These are phyloP conservation scores for Cladophialophora chaetospira DNA, from an alignment of 2,329 filamentous ascomycete genomes.

Conservation along the genomic window DNA sequence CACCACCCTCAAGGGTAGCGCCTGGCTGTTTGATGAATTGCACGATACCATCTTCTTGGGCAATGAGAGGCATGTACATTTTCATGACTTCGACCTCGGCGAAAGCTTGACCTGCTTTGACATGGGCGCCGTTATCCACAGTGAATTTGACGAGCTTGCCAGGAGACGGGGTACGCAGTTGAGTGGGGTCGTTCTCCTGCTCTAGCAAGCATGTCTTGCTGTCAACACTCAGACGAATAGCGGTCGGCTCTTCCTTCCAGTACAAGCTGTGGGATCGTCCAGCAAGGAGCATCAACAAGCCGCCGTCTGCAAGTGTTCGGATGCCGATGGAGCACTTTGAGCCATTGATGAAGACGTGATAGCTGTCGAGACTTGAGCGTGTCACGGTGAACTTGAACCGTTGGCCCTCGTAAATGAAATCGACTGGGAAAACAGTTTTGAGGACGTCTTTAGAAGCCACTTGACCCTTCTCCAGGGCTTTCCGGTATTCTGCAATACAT, in stretches of 20 bases:
- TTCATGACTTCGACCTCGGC: constrained; percentile 99
- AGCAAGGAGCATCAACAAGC: constrained; percentile 83
- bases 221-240: constrained; percentile 92
- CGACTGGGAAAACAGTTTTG: constrained; percentile 95
- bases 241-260: constrained; percentile 98
- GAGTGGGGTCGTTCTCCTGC: constrained; percentile 98
- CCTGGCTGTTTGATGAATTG: constrained; percentile 99
- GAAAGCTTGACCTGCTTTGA: constrained; percentile 88
- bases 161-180: constrained; percentile 89
- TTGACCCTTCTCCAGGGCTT: constrained; percentile 92
- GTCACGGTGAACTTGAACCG: constrained; percentile 99
- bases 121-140: constrained; percentile 91
- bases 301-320: constrained; percentile 88
- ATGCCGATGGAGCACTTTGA: constrained; percentile 95
- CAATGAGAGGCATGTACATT: constrained; percentile 99
- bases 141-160: constrained; percentile 98
- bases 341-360: constrained; percentile 98
- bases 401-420: constrained; percentile 97
- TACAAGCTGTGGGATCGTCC: constrained; percentile 97
- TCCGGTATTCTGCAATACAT: constrained; percentile 83
- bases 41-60: constrained; percentile 92
- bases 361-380: constrained; percentile 86
- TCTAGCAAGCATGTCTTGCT: constrained; percentile 97
- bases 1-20: constrained; percentile 94
- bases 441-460: constrained; percentile 95